phyloP scores from a whole-genome alignment of 2,329 filamentous ascomycete species.

The Colletotrichum godetiae region DNA sequence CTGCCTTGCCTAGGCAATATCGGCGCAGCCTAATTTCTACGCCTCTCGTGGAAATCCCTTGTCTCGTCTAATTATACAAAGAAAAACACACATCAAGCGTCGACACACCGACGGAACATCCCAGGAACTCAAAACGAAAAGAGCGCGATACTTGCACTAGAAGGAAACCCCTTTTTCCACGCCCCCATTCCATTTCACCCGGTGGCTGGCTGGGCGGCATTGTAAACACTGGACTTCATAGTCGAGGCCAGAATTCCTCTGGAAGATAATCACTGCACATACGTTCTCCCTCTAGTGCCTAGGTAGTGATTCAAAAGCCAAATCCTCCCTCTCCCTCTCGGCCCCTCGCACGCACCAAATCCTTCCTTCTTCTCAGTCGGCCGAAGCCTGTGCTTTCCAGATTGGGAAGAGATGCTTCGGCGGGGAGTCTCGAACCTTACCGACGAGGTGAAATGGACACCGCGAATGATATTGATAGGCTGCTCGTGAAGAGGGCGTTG shows the following conservation, averaged over 20 bases:
- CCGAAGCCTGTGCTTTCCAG: background rate
- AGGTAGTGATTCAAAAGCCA: too few species aligned
- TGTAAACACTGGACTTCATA: background rate
- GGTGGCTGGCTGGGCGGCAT: background rate
- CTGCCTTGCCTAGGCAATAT: background rate
- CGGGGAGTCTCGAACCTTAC: background rate
- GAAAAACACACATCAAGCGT: background rate
- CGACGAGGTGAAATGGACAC: background rate
- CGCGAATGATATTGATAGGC: background rate
- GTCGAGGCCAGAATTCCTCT: background rate
- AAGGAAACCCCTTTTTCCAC: background rate
- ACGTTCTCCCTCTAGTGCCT: too few species aligned
- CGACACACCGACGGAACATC: background rate
- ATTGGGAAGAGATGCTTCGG: background rate
- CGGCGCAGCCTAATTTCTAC: background rate
- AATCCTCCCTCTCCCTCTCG: background rate
- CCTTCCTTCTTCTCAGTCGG: background rate
- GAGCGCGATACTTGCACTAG: background rate
- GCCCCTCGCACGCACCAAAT: background rate
- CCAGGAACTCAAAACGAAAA: background rate
- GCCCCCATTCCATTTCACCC: background rate
- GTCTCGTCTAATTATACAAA: slow-evolving; percentile 8
- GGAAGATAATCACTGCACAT: too few species aligned
- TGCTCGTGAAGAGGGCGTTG: background rate
- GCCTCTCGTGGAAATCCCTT: background rate